Evolutionary conservation across 2,329 filamentous ascomycete species (phyloP), one percentile per base, ranked within the genome.

Genomic region (Fusarium incarnatum): DNA sequence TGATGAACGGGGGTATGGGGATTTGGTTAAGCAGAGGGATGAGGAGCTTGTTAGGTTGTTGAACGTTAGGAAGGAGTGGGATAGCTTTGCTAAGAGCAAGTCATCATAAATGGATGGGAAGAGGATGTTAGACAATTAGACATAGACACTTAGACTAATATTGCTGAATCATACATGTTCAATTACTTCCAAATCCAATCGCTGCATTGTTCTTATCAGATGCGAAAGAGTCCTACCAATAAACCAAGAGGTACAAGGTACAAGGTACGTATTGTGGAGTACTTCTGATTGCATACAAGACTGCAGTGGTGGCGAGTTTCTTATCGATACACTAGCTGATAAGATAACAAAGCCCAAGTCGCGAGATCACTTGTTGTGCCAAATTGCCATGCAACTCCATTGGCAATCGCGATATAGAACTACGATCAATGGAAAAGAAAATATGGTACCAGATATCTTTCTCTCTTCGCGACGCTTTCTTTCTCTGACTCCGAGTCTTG

Each of bases 61-160:
- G 22, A 67, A 67, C 32, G 25, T 65, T 4, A 65, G 64, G 23
- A 60, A 65, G 23, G 61, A 67, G 0, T 67, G 61, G 61, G 64
- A 67, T 41, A 9, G 1, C 3, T 67, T 40, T 60, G 49, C 61
- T 3, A 28, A 45, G 5, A 53, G 7, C 30, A 32, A 53, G n/a
- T 53, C 9, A 18, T 41, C 23, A 6, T 23, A 13, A 18, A 32
- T 16, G 16, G 8, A 1, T 16, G 13, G 5, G 9, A 16, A 6
- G 8, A 16, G 12, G 5, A 34, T 34, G 16, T 0, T 18, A 30
- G 6, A 8, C 18, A 22, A 4, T 12, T 48, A 22, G 27, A 32
- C 11, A 37, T 37, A 23, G 10, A 11, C 10, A n/a, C 4, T n/a
- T 50, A 25, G 47, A 37, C 13, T 25, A 23, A 49, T 49, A n/a